Evolutionary conservation across 2,329 filamentous ascomycete genomes (phyloP).

Genomic region (Moelleriella libera): DNA sequence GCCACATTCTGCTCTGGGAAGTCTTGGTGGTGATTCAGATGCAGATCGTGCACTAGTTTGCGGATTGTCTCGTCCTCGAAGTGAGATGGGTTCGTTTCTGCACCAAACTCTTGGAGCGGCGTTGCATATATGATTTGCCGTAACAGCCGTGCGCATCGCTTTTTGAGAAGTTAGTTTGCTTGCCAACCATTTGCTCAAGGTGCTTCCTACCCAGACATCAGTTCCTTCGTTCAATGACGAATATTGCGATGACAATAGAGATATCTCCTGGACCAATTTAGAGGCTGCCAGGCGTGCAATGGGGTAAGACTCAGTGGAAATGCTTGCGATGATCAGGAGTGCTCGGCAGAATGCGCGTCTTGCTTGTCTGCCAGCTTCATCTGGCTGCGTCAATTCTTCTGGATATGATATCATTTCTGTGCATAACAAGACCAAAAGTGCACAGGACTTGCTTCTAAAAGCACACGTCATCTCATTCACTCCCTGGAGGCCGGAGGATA

Average conservation of each 20-base stretch:
- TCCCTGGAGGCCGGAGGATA: slow-evolving; percentile 12
- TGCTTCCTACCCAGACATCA: slow-evolving; percentile 25
- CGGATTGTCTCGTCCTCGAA: slow-evolving; percentile 15
- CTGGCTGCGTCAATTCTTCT: slow-evolving; percentile 15
- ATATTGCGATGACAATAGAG: slow-evolving; percentile 19
- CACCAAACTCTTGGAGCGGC: slow-evolving; percentile 9
- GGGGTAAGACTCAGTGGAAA: slow-evolving; percentile 16
- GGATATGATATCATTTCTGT: slow-evolving; percentile 22
- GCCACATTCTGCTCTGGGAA: slow-evolving; percentile 4
- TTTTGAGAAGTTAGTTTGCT: neutral
- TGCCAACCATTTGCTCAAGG: neutral
- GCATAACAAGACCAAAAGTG: slow-evolving; percentile 26
- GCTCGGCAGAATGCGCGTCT: slow-evolving; percentile 22
- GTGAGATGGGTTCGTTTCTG: slow-evolving; percentile 12
- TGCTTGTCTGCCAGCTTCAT: slow-evolving; percentile 12
- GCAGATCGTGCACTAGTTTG: slow-evolving; percentile 13
- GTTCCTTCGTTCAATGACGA: slow-evolving; percentile 16
- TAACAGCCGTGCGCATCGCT: slow-evolving; percentile 17
- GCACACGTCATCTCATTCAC: slow-evolving; percentile 7
- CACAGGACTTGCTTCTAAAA: slow-evolving; percentile 21
- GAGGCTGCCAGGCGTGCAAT: slow-evolving; percentile 26
- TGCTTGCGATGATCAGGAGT: slow-evolving; percentile 22
- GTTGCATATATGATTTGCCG: slow-evolving; percentile 11
- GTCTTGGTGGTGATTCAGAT: slow-evolving; percentile 11
- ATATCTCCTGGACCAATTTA: slow-evolving; percentile 27